phyloP scores from a whole-genome alignment of 345 rosid genomes.

The Eucalyptus marginata region DNA sequence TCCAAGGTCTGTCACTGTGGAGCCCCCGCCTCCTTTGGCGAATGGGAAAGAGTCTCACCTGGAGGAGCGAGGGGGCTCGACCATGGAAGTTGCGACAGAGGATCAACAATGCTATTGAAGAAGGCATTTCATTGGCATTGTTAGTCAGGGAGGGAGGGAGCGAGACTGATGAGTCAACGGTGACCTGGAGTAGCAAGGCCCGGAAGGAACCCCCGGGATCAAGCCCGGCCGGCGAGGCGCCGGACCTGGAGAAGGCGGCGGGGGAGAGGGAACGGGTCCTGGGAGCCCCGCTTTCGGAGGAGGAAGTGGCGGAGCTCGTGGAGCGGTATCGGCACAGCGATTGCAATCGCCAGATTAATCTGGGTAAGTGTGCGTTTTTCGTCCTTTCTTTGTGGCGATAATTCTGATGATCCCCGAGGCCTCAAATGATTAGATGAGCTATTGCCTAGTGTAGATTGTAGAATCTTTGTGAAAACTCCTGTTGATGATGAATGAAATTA shows the following conservation, averaged over 20 bases:
- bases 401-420: neutral
- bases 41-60: too few species aligned
- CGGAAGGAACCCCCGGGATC: too few species aligned
- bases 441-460: neutral
- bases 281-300: conserved; percentile 55
- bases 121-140: too few species aligned
- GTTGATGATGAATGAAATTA: neutral
- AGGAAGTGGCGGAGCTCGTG: conserved; percentile 61
- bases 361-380: conserved; percentile 20
- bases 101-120: too few species aligned
- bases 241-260: conserved; percentile 13
- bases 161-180: too few species aligned
- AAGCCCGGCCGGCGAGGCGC: neutral
- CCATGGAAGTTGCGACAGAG: too few species aligned
- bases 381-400: neutral
- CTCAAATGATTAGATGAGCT: neutral
- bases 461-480: neutral
- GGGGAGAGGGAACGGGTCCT: conserved; percentile 41
- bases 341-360: conserved; percentile 76
- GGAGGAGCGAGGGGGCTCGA: too few species aligned
- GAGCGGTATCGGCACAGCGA: conserved; percentile 74
- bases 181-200: too few species aligned
- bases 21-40: too few species aligned
- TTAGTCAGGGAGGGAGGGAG: too few species aligned
- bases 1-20: too few species aligned